A percentile compares a stretch with the other conserved stretches of the same genome.
phyloP scores from a whole-genome alignment of 2,329 filamentous ascomycete genomes.

The Pseudopithomyces maydicus region DNA sequence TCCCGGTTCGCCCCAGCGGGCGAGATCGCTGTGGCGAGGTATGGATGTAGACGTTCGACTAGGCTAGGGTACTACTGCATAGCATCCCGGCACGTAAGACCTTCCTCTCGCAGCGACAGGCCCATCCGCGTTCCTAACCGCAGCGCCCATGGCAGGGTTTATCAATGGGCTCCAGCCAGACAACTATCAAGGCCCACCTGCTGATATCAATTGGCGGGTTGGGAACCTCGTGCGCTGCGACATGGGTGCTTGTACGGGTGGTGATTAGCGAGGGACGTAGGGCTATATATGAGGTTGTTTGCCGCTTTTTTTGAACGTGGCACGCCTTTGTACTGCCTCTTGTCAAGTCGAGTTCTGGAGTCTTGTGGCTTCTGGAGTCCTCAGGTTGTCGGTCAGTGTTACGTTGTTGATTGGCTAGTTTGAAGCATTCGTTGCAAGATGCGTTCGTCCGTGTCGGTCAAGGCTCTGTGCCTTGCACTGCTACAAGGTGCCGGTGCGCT shows the following conservation, averaged over 20 bases:
- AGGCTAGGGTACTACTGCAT: neutral
- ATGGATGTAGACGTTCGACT: too few species aligned
- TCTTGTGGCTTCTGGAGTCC: neutral
- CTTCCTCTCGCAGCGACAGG: neutral
- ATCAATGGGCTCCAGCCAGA: neutral
- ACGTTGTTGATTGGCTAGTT: neutral
- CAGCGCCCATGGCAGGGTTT: neutral
- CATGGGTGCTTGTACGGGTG: neutral
- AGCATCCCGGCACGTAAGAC: neutral
- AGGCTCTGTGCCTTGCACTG: slow-evolving; percentile 31
- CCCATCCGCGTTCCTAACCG: neutral
- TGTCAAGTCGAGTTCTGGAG: neutral
- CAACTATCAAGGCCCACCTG: neutral
- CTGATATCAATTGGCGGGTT: neutral
- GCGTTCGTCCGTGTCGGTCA: slow-evolving; percentile 25
- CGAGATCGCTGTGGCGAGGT: neutral
- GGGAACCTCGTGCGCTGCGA: neutral
- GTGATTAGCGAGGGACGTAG: neutral
- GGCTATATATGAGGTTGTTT: neutral
- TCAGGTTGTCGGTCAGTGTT: neutral
- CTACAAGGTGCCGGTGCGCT: slow-evolving; percentile 27
- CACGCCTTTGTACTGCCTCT: neutral
- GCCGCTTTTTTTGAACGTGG: neutral
- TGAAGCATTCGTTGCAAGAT: slow-evolving; percentile 23
- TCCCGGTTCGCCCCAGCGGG: neutral